Percentiles rank a stretch among this genome's conserved stretches.
Conservation (phyloP, 2,329 filamentous ascomycete species). For the Ascochyta koolunga region DNA sequence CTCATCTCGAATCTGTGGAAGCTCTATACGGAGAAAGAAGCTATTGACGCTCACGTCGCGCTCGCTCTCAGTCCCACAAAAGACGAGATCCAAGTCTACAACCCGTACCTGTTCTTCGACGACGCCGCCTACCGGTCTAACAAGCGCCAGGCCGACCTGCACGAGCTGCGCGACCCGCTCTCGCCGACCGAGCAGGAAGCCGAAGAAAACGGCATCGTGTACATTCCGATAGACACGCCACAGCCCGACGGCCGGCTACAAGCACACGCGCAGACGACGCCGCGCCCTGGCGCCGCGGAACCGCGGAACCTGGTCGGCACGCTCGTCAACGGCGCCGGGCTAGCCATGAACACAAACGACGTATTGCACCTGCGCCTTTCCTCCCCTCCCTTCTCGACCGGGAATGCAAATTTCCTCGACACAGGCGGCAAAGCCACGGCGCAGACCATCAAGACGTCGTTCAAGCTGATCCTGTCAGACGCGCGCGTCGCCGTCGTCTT, state of each 20-base stretch:
- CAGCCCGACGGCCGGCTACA: slow-evolving; percentile 11
- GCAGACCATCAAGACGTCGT: slow-evolving; percentile 78
- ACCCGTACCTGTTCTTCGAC: slow-evolving; percentile 69
- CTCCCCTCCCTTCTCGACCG: slow-evolving; percentile 54
- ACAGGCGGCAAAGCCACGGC: slow-evolving; percentile 87
- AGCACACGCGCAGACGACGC: slow-evolving; percentile 5
- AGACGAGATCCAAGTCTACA: slow-evolving; percentile 57
- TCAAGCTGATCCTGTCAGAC: slow-evolving; percentile 75
- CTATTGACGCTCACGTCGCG: slow-evolving; percentile 62
- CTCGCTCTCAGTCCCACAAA: slow-evolving; percentile 49
- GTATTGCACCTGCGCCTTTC: slow-evolving; percentile 70
- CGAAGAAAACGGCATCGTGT: slow-evolving; percentile 77
- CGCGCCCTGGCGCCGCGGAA: not conserved
- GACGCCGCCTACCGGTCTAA: slow-evolving; percentile 70
- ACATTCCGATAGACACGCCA: slow-evolving; percentile 63
- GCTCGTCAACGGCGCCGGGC: slow-evolving; percentile 84
- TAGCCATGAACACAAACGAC: slow-evolving; percentile 92
- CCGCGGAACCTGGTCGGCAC: slow-evolving; percentile 73
- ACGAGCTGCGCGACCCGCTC: slow-evolving; percentile 60
- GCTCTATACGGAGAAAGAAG: slow-evolving; percentile 70
- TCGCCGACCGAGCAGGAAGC: slow-evolving; percentile 64
- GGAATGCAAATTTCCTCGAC: slow-evolving; percentile 83
- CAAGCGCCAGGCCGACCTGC: slow-evolving; percentile 66
- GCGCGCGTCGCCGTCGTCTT: slow-evolving; percentile 73
- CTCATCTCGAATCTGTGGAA: slow-evolving; percentile 62